Evolutionary conservation across 2,329 filamentous ascomycete genomes (phyloP), one percentile per base, ranked within the genome.

Genomic region (Fusarium agapanthi): DNA sequence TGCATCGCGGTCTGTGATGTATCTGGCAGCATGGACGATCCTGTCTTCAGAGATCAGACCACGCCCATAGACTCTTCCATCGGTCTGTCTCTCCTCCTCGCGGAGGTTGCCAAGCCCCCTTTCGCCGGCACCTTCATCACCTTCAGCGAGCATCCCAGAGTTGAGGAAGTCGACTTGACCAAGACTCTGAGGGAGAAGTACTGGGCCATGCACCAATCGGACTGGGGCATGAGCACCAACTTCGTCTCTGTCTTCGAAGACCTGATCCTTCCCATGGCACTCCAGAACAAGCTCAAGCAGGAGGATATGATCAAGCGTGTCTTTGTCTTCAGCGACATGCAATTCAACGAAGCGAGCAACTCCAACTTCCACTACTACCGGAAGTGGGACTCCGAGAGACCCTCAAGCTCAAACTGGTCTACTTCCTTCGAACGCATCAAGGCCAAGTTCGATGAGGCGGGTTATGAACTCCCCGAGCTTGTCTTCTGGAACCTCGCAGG

Each of bases 291-390:
- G 16, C 73, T 90, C 38, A 83, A 81, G 69, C 84, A 82, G 43
- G 86, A 89, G 60, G 84, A 90, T 43, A 90, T 91, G 88, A 84
- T 90, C 22, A 89, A 89, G 80, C 85, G 86, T 8, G 76, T 91
- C 22, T 90, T 91, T 73, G 85, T 90, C 38, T 90, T 90, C 73
- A 86, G 82, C 48, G 88, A 90, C 75, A 90, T 90, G 88, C 87
- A 90, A 48, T 90, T 91, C 75, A 78, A 90, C 69, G 0, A 64
- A 0, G 84, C 64, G 18, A 44, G 37, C n/a, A 11, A 14, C 18
- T 37, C 84, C 3, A 20, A 24, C 8, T 41, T 60, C 68, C 38
- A 6, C 13, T 37, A 22, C 7, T 28, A 18, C 30, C 22, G 28
- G 16, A 26, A 16, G 24, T 20, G 32, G 32, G 15, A 4, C 18